Conservation (phyloP, 768 basidiomycete genomes). For the Strobilomyces confusus region DNA sequence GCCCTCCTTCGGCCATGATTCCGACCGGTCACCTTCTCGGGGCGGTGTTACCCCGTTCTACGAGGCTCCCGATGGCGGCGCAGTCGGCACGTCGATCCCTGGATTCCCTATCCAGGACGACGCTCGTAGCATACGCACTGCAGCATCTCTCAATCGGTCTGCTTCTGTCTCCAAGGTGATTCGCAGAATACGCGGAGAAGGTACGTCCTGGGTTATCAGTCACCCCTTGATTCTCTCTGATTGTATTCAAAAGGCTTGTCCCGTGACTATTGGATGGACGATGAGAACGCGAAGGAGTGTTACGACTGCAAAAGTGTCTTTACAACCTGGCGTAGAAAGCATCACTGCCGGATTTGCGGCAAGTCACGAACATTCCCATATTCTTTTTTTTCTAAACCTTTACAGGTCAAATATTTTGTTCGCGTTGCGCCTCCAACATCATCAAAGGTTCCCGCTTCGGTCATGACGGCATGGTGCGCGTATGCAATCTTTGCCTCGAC, state of each 20-base stretch:
- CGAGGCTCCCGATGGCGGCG: slow-evolving; percentile 51
- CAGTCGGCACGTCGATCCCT: slow-evolving; percentile 76
- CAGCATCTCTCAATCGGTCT: slow-evolving; percentile 64
- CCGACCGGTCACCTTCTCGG: slow-evolving; percentile 57
- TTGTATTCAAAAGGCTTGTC: slow-evolving; percentile 57
- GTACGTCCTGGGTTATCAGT: slow-evolving; percentile 33
- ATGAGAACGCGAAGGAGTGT: slow-evolving; percentile 92
- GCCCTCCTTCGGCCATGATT: slow-evolving; percentile 63
- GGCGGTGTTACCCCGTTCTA: slow-evolving; percentile 46
- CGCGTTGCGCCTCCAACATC: slow-evolving; percentile 93
- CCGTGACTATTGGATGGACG: slow-evolving; percentile 98
- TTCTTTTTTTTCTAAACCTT: not conserved
- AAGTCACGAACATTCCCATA: slow-evolving; percentile 19
- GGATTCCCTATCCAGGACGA: slow-evolving; percentile 93
- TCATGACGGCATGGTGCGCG: slow-evolving; percentile 90
- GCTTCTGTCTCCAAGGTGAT: slow-evolving; percentile 91
- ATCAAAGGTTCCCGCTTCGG: slow-evolving; percentile 93
- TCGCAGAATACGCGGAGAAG: slow-evolving; percentile 86
- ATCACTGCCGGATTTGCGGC: slow-evolving; percentile 98
- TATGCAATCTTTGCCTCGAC: slow-evolving; percentile 94
- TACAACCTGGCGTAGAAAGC: slow-evolving; percentile 91
- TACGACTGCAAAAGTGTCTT: slow-evolving; percentile 95
- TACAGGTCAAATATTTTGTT: slow-evolving; percentile 94
- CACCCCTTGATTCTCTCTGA: slow-evolving; percentile 6
- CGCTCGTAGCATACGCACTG: slow-evolving; percentile 78